Base-by-base conservation (phyloP, 2,329 filamentous ascomycete species). In the Penicillium hordei region DNA sequence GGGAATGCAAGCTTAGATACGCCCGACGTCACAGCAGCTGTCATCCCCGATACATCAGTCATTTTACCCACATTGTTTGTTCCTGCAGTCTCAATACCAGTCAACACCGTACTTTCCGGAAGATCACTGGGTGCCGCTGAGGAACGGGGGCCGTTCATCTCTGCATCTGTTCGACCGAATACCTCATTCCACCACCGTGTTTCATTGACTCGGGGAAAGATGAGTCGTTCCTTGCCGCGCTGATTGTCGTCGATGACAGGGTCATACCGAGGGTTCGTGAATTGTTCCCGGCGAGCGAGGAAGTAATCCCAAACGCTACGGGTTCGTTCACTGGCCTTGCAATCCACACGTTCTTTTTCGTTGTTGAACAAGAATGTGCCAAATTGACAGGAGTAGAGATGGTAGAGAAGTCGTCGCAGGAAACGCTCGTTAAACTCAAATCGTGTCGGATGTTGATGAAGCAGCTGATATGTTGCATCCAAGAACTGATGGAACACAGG, bases 371-470 rank as follows among this genome's bases (percentile, higher is more conserved):
- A 81, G 72, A 99, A 99, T 0, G 93, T 97, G 45, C 94, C 94
- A 63, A 97, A 99, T 72, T 99, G 94, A 65, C 93, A 96, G 0
- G 93, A 93, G 71, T 97, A 93, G 1, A 96, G 83, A 72, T 99
- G 94, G 71, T 97, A 99, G 1, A 97, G 81, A 3, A 99, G 80
- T 21, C 94, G 86, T 27, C 91, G 85, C 7, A 99, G 79, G 74
- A 99, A 97, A 5, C 93, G 87, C 72, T 97, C 94, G 65, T 96
- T 97, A 76, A 92, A 99, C 73, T 99, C 93, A 70, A 99, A 99
- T 0, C 93, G 88, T 7, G 86, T 89, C 0, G 92, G 92, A 67
- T 93, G 82, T 72, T 97, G 94, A 60, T 90, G 83, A 25, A 96
- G 78, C 29, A 99, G 81, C 73, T 99, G 94, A 71, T 94, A 97